Conservation (phyloP, 2,329 filamentous ascomycete genomes). For the Dryadomyces quercus-mongolicae region DNA sequence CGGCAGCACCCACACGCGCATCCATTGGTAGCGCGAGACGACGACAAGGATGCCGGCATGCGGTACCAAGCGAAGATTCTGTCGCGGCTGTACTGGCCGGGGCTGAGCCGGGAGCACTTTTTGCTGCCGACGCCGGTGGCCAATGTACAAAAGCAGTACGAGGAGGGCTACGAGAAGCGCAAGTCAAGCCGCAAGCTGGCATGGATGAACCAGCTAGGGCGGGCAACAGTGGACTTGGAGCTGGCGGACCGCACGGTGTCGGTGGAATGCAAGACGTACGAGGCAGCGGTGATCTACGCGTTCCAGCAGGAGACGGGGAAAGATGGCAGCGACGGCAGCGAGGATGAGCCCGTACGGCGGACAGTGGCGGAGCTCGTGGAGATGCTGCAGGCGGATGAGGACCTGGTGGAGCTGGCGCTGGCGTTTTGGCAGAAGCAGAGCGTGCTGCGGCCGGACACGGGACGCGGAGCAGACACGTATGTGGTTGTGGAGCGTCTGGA, state of each 20-base stretch:
- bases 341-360: constrained; percentile 23
- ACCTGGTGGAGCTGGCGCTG: constrained; percentile 55
- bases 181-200: constrained; percentile 78
- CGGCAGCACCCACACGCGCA: neutral
- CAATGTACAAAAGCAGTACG: constrained; percentile 57
- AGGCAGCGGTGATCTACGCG: constrained; percentile 76
- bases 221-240: constrained; percentile 69
- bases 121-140: constrained; percentile 45
- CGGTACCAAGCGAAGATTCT: constrained; percentile 70
- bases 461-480: constrained; percentile 37
- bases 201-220: constrained; percentile 76
- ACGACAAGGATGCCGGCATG: constrained; percentile 22
- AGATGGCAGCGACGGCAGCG: constrained; percentile 13
- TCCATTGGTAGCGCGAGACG: constrained; percentile 13
- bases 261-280: constrained; percentile 67
- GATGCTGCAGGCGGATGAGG: constrained; percentile 59
- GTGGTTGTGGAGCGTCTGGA: constrained; percentile 50
- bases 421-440: constrained; percentile 59
- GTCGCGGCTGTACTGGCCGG: constrained; percentile 88
- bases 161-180: constrained; percentile 61
- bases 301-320: constrained; percentile 45
- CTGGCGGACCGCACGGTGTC: constrained; percentile 66
- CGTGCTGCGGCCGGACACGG: constrained; percentile 37
- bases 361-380: constrained; percentile 39
- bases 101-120: constrained; percentile 59